Evolutionary conservation across 345 rosid genomes (phyloP), one percentile per base, ranked within the genome.

Genomic region (Euphorbia tirucalli): DNA sequence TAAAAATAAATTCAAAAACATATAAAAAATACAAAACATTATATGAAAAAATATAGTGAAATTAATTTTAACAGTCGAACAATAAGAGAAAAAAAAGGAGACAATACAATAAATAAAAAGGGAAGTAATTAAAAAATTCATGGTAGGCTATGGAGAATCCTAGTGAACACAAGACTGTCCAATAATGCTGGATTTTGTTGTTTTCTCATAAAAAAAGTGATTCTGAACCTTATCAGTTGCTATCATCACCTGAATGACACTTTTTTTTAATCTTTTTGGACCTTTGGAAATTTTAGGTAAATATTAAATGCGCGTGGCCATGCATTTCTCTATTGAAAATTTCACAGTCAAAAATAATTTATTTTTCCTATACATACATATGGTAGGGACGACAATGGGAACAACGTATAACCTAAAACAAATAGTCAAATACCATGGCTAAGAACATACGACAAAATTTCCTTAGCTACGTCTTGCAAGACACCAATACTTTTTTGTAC

Each of bases 121-220:
- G 54, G 1, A 49, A 50, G 55, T 35, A 35, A 35, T 3, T 50
- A 18, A 18, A 50, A 18, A 50, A 1, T 46, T 7, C 61, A 57
- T 66, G 66, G 66, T 35, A 35, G 39, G 67, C 46, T 65, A 25
- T 15, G 9, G 31, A 30, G 30, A 9, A 10, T 22, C 25, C 7
- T 10, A 50, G 19, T 25, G 0, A 18, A 6, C 57, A 48, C 69
- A 24, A 57, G 14, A 16, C 5, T 0, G 71, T 55, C 71, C 61
- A 68, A 68, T 68, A 54, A 68, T 68, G 37, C 11, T 52, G 71
- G 30, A 30, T 28, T 18, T 25, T 35, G 63, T 68, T 58, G 60
- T 32, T 55, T 55, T 55, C 63, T 57, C 32, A 22, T 54, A 11
- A n/a, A 50, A 55, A 27, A 52, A 58, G 48, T 31, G 71, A 32